Evolutionary conservation across 306 rosid genomes (phyloP), one percentile per base, ranked within the genome.

Genomic region (Comarum palustre): DNA sequence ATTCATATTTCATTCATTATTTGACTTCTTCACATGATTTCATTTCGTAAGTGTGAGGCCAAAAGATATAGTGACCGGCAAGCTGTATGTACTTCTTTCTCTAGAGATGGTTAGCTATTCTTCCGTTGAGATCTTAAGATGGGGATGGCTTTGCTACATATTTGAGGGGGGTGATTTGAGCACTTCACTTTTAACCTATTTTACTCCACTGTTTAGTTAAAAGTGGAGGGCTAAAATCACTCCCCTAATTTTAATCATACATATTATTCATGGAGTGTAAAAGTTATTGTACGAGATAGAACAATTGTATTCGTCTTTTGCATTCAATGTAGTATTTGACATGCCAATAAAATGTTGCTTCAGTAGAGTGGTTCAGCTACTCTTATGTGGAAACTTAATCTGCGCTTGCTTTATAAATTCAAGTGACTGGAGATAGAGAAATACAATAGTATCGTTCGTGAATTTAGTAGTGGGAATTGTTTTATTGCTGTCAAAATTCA

Each of bases 41-140:
- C 43, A 60, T 60, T 47, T 67, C 31, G 9, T 24, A 34, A 31
- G 29, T 1, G 25, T 51, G 14, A 52, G 13, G 27, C 58, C 14
- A 2, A n/a, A 52, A 7, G 8, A n/a, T 52, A 7, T 52, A 52
- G 58, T 0, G 4, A 52, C 27, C 25, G 3, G 27, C 58, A 52
- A 52, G 25, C 58, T 52, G 58, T 52, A 52, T n/a, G 58, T 8
- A 9, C 52, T 50, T 48, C 39, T 64, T 74, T 60, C 34, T 57
- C 38, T 39, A 5, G 29, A 47, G 64, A 11, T 51, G 48, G 42
- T 39, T 68, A 69, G n/a, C 79, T 75, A 46, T 45, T 58, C 9
- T 41, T 60, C 34, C 51, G 6, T 29, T 27, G 41, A 47, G 57
- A n/a, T n/a, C 58, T 51, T n/a, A 8, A n/a, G 13, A 52, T 52